These are phyloP conservation scores for Entomortierella chlamydospora DNA, from an alignment of 192 early-diverging fungal species.

Conservation along the genomic window DNA sequence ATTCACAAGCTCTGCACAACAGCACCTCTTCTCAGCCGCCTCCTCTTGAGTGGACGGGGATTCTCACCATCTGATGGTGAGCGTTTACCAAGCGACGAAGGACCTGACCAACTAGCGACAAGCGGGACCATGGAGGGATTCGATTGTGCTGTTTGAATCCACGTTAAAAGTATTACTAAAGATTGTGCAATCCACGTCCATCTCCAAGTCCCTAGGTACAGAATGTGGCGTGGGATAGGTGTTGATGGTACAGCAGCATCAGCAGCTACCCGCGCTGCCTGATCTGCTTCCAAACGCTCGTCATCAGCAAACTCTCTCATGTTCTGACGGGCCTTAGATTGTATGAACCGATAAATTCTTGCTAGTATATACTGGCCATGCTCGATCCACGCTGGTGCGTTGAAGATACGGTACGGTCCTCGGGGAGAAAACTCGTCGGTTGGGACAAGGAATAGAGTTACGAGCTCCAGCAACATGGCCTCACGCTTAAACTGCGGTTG, in stretches of 20 bases:
- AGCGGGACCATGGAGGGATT: constrained; percentile 27
- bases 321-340: constrained; percentile 7
- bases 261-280: background rate
- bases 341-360: constrained; percentile 27
- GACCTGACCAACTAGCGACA: background rate
- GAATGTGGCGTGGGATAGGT: constrained; percentile 8
- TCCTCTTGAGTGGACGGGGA: constrained; percentile 15
- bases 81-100: constrained; percentile 11
- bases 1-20: background rate
- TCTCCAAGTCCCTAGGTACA: constrained; percentile 26
- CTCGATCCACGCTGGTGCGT: constrained; percentile 20
- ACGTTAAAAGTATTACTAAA: constrained; percentile 10
- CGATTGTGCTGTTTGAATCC: constrained; percentile 29
- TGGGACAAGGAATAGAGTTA: constrained; percentile 37
- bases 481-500: constrained; percentile 19
- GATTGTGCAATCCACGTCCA: constrained; percentile 47
- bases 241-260: constrained; percentile 11
- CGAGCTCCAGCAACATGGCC: constrained; percentile 22
- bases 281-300: background rate
- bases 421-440: constrained; percentile 46
- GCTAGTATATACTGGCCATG: constrained; percentile 28
- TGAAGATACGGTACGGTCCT: constrained; percentile 8
- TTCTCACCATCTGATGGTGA: background rate
- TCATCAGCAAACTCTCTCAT: constrained; percentile 2
- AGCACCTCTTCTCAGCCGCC: background rate